A percentile compares a stretch with the other conserved stretches of the same genome.
These are phyloP conservation scores for Cryptococcus sp. DNA, from an alignment of 1,284 basidiomycete genomes.

Conservation along the genomic window DNA sequence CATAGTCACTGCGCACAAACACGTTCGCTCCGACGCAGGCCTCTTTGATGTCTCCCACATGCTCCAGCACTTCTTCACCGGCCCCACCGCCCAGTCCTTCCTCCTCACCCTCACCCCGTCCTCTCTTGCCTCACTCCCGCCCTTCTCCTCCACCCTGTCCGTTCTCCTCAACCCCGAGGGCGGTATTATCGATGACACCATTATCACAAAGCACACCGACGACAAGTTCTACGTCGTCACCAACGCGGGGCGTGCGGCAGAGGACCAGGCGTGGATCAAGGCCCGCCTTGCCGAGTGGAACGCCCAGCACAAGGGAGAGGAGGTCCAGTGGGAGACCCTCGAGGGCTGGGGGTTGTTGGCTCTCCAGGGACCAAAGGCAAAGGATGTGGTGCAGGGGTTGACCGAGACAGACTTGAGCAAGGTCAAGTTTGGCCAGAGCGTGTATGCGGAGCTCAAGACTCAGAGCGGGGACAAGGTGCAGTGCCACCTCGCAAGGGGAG, in stretches of 20 bases:
- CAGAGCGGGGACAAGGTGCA: slow-evolving; percentile 57
- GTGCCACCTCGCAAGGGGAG: slow-evolving; percentile 89
- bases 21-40: slow-evolving; percentile 78
- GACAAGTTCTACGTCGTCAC: slow-evolving; percentile 91
- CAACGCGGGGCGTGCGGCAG: slow-evolving; percentile 81
- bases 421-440: slow-evolving; percentile 53
- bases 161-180: slow-evolving; percentile 84
- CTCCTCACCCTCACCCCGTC: slow-evolving; percentile 82
- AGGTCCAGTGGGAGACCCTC: slow-evolving; percentile 76
- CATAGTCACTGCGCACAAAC: slow-evolving; percentile 83
- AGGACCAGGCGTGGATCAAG: slow-evolving; percentile 76
- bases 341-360: slow-evolving; percentile 86
- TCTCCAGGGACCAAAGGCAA: slow-evolving; percentile 84
- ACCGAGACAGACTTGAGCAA: slow-evolving; percentile 72
- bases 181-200: slow-evolving; percentile 90
- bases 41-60: slow-evolving; percentile 99
- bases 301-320: slow-evolving; percentile 53
- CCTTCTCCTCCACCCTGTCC: slow-evolving; percentile 74
- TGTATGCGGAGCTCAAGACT: slow-evolving; percentile 8
- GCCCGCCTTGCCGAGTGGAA: slow-evolving; percentile 74
- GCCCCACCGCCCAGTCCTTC: slow-evolving; percentile 69
- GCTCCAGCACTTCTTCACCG: slow-evolving; percentile 83
- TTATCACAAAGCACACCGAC: slow-evolving; percentile 80
- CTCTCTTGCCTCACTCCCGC: slow-evolving; percentile 63
- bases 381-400: slow-evolving; percentile 68